These are phyloP conservation scores for Sporothrix brunneoviolacea DNA, from an alignment of 2,329 filamentous ascomycete genomes.

Conservation along the genomic window DNA sequence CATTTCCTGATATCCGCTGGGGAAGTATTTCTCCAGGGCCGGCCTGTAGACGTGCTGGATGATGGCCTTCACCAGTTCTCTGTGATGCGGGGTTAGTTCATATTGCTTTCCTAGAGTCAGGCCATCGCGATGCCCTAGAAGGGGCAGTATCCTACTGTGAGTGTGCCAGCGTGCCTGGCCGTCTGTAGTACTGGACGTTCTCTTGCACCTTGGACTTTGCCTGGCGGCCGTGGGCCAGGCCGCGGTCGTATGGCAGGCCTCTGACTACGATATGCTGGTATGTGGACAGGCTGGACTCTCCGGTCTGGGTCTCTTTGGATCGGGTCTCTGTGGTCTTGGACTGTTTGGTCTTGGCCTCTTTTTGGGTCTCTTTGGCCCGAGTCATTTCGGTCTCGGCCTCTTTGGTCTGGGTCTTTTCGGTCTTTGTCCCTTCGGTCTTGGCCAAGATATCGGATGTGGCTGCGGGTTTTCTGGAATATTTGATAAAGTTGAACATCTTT, in stretches of 20 bases:
- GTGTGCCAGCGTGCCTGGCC: constrained; percentile 20
- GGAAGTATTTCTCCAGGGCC: constrained; percentile 18
- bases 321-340: neutral
- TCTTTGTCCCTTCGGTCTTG: no score
- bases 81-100: no score
- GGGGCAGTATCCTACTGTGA: no score
- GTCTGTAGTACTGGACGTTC: constrained; percentile 21
- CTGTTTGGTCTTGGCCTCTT: neutral
- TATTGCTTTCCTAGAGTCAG: neutral
- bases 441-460: no score
- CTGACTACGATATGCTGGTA: constrained; percentile 22
- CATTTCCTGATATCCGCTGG: constrained; percentile 15
- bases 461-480: no score
- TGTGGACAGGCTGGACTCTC: constrained; percentile 2
- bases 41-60: constrained; percentile 22
- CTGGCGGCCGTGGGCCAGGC: constrained; percentile 20
- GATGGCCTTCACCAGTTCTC: constrained; percentile 14
- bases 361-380: no score
- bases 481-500: no score
- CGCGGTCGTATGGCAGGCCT: constrained; percentile 22
- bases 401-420: no score
- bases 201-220: constrained; percentile 18
- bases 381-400: no score
- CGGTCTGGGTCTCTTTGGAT: constrained; percentile 1
- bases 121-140: no score